Percentiles rank a stretch among this genome's conserved stretches.
Conservation (phyloP, 2,329 filamentous ascomycete species). For the Penicillium sp. region DNA sequence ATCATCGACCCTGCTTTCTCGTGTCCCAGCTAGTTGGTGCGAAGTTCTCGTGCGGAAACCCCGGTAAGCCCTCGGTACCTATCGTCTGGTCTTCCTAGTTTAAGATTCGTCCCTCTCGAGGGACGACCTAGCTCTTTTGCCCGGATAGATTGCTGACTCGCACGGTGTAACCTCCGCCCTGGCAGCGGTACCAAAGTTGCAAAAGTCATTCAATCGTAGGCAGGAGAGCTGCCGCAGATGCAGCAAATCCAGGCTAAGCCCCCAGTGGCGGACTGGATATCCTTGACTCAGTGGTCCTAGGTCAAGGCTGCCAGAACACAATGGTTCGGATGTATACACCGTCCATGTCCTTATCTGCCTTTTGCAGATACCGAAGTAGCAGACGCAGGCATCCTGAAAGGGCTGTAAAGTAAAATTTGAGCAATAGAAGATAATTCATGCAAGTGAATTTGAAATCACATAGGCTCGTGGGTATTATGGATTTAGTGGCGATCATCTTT, state of each 20-base stretch:
- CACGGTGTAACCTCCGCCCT: background rate
- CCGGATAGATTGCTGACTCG: background rate
- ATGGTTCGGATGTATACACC: too few species aligned
- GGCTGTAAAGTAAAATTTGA: background rate
- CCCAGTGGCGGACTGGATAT: too few species aligned
- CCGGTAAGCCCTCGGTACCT: background rate
- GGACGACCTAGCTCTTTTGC: background rate
- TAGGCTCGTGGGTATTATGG: background rate
- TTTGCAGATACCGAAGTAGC: background rate
- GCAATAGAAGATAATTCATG: background rate
- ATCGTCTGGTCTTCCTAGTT: background rate
- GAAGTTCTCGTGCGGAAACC: too few species aligned
- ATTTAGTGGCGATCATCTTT: conserved; percentile 60
- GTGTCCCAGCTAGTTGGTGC: background rate
- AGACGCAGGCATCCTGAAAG: background rate
- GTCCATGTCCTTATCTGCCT: background rate
- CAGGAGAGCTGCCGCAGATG: background rate
- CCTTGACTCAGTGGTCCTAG: too few species aligned
- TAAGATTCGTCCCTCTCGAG: background rate
- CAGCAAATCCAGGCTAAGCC: background rate
- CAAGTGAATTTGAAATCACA: background rate
- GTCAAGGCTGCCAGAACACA: too few species aligned
- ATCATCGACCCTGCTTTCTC: background rate
- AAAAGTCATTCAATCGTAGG: background rate
- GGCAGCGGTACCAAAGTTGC: background rate